Evolutionary conservation across 1,284 basidiomycete genomes (phyloP).

Genomic region (Xerocomus amazonicus): DNA sequence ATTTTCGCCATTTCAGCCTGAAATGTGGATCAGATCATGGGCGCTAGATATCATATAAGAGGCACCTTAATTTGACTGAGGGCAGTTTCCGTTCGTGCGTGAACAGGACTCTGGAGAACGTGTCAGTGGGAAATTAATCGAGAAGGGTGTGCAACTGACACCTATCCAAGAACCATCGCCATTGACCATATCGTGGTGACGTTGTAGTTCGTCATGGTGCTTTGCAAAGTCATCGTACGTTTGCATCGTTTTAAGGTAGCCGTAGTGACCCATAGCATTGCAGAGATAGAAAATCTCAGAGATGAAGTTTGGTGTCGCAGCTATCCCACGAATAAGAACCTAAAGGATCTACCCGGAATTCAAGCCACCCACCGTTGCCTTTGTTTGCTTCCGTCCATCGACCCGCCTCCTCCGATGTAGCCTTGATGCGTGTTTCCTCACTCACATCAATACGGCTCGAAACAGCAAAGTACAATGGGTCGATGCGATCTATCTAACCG

Average conservation of each 20-base stretch:
- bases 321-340: constrained; percentile 28
- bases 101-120: constrained; percentile 53
- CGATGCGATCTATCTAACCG: constrained; percentile 84
- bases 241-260: constrained; percentile 76
- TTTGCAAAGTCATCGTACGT: constrained; percentile 69
- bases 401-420: constrained; percentile 79
- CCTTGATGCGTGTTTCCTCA: constrained; percentile 91
- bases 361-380: constrained; percentile 37
- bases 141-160: constrained; percentile 42
- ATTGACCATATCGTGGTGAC: constrained; percentile 74
- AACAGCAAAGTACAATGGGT: constrained; percentile 75
- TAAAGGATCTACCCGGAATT: neutral
- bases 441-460: constrained; percentile 69
- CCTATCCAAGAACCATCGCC: constrained; percentile 77
- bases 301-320: constrained; percentile 81
- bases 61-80: constrained; percentile 72
- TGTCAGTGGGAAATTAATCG: constrained; percentile 10
- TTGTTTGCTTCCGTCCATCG: constrained; percentile 62
- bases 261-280: constrained; percentile 83
- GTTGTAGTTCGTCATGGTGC: constrained; percentile 73
- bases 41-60: neutral
- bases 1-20: constrained; percentile 70
- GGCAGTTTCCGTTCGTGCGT: constrained; percentile 63
- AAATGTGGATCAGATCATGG: constrained; percentile 1
- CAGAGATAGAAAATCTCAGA: constrained; percentile 92